Base-by-base conservation (phyloP, 2,329 filamentous ascomycete species). In the Blumeriella jaapii region DNA sequence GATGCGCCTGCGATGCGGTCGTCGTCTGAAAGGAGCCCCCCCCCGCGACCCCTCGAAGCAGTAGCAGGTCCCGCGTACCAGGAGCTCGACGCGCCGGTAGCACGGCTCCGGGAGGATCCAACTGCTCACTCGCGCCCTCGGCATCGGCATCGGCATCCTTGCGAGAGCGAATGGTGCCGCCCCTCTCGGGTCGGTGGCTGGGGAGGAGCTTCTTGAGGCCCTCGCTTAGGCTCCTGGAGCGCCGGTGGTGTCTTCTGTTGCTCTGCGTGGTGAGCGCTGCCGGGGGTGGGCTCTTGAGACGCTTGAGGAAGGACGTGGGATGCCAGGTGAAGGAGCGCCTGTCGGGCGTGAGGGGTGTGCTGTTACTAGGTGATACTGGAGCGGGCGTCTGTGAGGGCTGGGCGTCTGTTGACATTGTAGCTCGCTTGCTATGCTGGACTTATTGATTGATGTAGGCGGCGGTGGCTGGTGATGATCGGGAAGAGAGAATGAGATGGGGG, bases 361-460 rank as follows among this genome's bases (percentile, higher is more conserved):
- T 19, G 7, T n/a, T n/a, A n/a, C n/a, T n/a, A n/a, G n/a, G n/a
- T n/a, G 19, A 16, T 19, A 10, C 15, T 34, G 23, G 7, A 23
- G 26, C 26, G 19, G 33, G 33, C 12, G 33, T 35, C n/a, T 23
- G 33, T 10, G 31, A 34, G 6, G 31, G 26, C 12, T 34, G 20
- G 2, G 18, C 36, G 11, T 34, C 36, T 26, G 26, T 39, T 14
- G 36, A 34, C 36, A 39, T 39, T 25, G 36, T 25, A 32, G 17
- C n/a, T n/a, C n/a, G n/a, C n/a, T n/a, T 22, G 13, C 18, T 15
- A 14, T 29, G 13, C 20, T 34, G 20, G 20, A 18, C 27, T 15
- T 34, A 24, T 34, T 34, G 17, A 28, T 26, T 15, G 12, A 20
- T 14, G 6, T 13, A 31, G 26, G 15, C 9, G 19, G 15, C n/a